phyloP scores from a whole-genome alignment of 2,329 filamentous ascomycete species.

The Verticillium nonalfalfae region DNA sequence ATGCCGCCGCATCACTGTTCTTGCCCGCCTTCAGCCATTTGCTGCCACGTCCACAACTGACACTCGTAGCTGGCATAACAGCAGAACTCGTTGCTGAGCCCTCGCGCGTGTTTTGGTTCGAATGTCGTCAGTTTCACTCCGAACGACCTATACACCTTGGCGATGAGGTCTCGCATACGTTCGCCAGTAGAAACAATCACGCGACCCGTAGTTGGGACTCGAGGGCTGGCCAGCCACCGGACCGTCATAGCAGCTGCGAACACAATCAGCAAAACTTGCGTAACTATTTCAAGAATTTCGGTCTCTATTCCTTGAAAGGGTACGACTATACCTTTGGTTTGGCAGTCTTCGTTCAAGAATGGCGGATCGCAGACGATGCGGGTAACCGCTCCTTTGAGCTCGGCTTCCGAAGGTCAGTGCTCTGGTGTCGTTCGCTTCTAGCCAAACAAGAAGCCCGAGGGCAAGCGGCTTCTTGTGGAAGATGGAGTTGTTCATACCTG shows the following conservation, averaged over 20 bases:
- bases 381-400: conserved; percentile 59
- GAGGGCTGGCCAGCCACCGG: conserved; percentile 59
- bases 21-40: conserved; percentile 14
- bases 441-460: no score
- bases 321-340: conserved; percentile 57
- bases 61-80: conserved; percentile 77
- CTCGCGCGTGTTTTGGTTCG: conserved; percentile 62
- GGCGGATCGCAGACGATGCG: conserved; percentile 72
- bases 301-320: no score
- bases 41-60: conserved; percentile 37
- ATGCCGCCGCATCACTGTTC: no score
- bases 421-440: background rate
- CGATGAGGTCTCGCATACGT: conserved; percentile 60
- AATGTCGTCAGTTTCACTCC: conserved; percentile 61
- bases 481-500: conserved; percentile 29
- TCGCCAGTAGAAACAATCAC: conserved; percentile 73
- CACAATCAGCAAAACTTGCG: background rate
- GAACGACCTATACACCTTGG: conserved; percentile 59
- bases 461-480: no score
- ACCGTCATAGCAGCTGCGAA: conserved; percentile 62
- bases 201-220: conserved; percentile 14
- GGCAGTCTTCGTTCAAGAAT: conserved; percentile 73
- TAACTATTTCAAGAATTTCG: no score
- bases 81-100: conserved; percentile 73
- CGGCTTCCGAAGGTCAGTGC: conserved; percentile 19